Evolutionary conservation across 441 rosid species (phyloP), one percentile per base, ranked within the genome.

Genomic region (Macaranga tanarius): DNA sequence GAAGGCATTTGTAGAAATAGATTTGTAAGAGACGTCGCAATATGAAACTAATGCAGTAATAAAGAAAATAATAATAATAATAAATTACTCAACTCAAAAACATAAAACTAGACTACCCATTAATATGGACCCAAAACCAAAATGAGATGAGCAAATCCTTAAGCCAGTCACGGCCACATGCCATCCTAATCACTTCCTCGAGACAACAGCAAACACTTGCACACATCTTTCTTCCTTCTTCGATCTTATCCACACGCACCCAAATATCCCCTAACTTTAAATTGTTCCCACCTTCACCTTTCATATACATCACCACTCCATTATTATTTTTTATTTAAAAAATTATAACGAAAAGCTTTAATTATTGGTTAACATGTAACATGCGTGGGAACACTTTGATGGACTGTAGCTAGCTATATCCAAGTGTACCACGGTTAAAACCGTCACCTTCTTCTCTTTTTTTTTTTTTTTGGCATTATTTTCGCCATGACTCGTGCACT

Each of bases 151-250:
- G 1, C 11, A 20, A 25, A 20, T n/a, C 62, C 31, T 20, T 17
- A 0, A 31, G 38, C 38, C 38, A 65, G 54, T 34, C 23, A 54
- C 52, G 25, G 75, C 67, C 72, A 70, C 78, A 7, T 74, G 78
- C 66, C 73, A 61, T 74, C 57, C 70, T 45, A 70, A 74, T 70
- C 78, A 65, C 65, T 55, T 65, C 28, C 68, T 52, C 10, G 9
- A 17, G 2, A n/a, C 70, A 69, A 58, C 75, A 60, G 56, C 11
- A 7, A 69, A 40, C 45, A 42, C 45, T 7, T 20, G 20, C 38
- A 28, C 17, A 50, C 42, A 52, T 10, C 60, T 74, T 65, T 8
- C 72, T 78, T 42, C 65, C 48, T 65, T 7, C 45, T 42, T 42
- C 11, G 11, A 42, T 63, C 73, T 74, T 69, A 64, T 65, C 71